Percentiles rank a stretch among this genome's conserved stretches.
Evolutionary conservation across 257 asterid genomes (phyloP).

Genomic region (Solanum sparsipilum): DNA sequence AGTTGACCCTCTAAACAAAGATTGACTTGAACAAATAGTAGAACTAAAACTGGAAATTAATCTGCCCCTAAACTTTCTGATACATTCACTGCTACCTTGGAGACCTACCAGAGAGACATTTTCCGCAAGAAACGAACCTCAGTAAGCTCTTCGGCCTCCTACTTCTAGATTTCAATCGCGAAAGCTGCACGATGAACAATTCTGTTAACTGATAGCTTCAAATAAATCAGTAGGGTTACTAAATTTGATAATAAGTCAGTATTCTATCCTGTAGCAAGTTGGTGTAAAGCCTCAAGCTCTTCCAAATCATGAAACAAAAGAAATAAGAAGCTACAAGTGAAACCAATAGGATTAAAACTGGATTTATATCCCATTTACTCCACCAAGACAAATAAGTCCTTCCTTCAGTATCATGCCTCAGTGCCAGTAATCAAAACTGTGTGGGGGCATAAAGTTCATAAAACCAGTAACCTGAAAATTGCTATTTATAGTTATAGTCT

Average conservation of each 20-base stretch:
- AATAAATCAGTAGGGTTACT: neutral
- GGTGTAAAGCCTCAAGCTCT: neutral
- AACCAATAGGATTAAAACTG: neutral
- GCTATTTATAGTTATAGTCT: neutral
- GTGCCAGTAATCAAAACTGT: neutral
- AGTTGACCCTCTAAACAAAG: slow-evolving; percentile 10
- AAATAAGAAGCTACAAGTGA: neutral
- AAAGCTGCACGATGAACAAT: slow-evolving; percentile 37
- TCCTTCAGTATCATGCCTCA: neutral
- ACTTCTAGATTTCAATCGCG: slow-evolving; percentile 52
- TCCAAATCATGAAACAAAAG: neutral
- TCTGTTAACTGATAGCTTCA: neutral
- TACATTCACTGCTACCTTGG: slow-evolving; percentile 30
- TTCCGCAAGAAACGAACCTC: slow-evolving; percentile 65
- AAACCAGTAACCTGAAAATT: neutral
- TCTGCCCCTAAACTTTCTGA: neutral
- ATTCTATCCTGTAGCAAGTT: neutral
- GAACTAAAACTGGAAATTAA: neutral
- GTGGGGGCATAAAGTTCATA: neutral
- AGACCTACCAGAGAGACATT: slow-evolving; percentile 60
- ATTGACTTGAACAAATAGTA: slow-evolving; percentile 15
- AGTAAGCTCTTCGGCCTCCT: slow-evolving; percentile 55
- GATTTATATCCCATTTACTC: neutral
- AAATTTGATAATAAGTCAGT: neutral
- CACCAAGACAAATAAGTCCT: neutral